A percentile compares a stretch with the other conserved stretches of the same genome.
These are phyloP conservation scores for Plasmodium relictum DNA, from an alignment of 169 alveolate species.

Conservation along the genomic window DNA sequence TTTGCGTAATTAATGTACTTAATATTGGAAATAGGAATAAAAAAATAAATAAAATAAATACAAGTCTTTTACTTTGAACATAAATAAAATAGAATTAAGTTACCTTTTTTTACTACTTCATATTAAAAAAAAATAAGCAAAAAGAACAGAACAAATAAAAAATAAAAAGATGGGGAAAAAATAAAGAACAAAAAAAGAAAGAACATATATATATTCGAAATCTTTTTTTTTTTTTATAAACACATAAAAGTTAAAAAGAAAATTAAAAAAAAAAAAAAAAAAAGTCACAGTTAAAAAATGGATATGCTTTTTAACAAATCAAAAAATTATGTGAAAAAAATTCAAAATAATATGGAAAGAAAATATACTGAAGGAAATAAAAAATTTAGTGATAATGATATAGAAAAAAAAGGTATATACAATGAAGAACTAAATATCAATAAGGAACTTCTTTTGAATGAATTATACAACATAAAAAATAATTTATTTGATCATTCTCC, in stretches of 20 bases:
- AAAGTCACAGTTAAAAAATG: neutral
- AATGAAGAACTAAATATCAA: neutral
- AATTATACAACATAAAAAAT: conserved; percentile 47
- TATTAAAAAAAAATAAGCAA: too few species aligned
- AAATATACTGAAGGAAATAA: neutral
- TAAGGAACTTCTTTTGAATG: conserved; percentile 28
- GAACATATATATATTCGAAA: too few species aligned
- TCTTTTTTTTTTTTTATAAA: too few species aligned
- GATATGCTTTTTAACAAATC: too few species aligned
- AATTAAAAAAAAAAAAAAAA: neutral
- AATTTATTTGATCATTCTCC: conserved; percentile 31
- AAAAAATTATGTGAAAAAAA: neutral
- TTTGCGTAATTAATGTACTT: too few species aligned
- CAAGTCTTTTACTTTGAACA: too few species aligned
- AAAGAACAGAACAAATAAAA: too few species aligned
- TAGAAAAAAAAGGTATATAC: neutral
- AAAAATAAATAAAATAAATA: too few species aligned
- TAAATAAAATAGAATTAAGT: neutral
- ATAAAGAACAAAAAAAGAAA: too few species aligned
- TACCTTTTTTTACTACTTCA: neutral
- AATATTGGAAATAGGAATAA: too few species aligned
- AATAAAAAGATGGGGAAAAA: too few species aligned
- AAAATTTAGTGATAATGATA: neutral
- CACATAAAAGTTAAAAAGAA: too few species aligned
- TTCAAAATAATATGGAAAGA: neutral